Evolutionary conservation across 495 filamentous ascomycete genomes (phyloP), one percentile per base, ranked within the genome.

Genomic region (Poronia punctata): DNA sequence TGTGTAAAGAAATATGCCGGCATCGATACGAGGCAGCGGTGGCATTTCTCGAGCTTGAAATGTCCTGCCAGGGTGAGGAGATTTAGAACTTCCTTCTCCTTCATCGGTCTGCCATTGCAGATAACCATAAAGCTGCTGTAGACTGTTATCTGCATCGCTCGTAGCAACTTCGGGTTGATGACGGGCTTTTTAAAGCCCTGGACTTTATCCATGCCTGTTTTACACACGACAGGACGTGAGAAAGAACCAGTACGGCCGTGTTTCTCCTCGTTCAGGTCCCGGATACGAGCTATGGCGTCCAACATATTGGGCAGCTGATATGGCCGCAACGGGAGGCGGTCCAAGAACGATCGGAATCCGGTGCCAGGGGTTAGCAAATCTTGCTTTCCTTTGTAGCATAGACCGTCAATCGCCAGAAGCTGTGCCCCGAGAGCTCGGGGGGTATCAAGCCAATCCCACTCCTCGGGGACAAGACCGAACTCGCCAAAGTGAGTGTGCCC

Each of bases 331-430:
- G 54, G 54, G 9, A 55, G 20, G 0, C 54, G 26, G 8, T 58
- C 52, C 0, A 55, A 42, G 20, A 49, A 58, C 17, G 50, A 17
- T 2, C 54, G 28, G 40, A 58, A 54, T 0, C 48, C 54, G 0
- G 48, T 48, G 0, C 54, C 52, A 0, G 52, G 43, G 1, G 45
- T 52, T 7, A 58, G 52, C 26, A 49, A 53, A 17, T 55, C 52
- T 3, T 40, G 36, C 0, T 7, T 32, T 1, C 25, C 31, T 9
- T 48, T 27, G 0, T 33, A 8, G 18, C 43, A 35, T 3, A 28
- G 14, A 5, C 10, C 10, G 17, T 30, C 17, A 8, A 46, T 40
- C 0, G 21, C 12, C 3, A 40, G 0, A 9, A 46, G 24, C 12
- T 40, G 17, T 1, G 48, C 48, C 0, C 19, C 19, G 2, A 55